These are phyloP conservation scores for Aureobasidium zeae DNA, from an alignment of 2,329 filamentous ascomycete species.

Conservation along the genomic window DNA sequence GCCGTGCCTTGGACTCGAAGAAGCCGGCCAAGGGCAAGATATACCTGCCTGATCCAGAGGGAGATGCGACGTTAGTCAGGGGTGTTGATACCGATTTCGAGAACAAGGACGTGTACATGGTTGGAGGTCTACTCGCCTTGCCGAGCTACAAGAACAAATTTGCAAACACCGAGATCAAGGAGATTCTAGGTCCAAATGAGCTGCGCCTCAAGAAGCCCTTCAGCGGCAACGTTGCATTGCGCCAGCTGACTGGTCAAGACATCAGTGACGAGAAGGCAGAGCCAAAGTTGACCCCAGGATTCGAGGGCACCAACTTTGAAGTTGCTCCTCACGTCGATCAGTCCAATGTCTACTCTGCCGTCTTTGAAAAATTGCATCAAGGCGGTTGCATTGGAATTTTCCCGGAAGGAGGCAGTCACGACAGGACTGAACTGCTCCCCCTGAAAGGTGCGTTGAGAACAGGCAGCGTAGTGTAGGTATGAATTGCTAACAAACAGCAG, in stretches of 20 bases:
- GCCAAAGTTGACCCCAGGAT: constrained; percentile 47
- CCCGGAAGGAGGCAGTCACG: constrained; percentile 91
- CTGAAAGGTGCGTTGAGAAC: constrained; percentile 60
- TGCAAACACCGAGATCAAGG: constrained; percentile 72
- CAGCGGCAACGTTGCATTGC: constrained; percentile 63
- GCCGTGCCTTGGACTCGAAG: constrained; percentile 79
- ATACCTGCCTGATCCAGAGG: constrained; percentile 79
- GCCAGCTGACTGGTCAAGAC: constrained; percentile 72
- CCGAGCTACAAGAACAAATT: constrained; percentile 73
- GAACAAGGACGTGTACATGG: constrained; percentile 57
- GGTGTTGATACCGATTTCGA: constrained; percentile 72
- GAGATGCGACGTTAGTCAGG: constrained; percentile 71
- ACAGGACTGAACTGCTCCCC: constrained; percentile 81
- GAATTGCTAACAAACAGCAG: constrained; percentile 34
- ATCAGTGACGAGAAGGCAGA: constrained; percentile 53
- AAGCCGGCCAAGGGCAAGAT: constrained; percentile 70
- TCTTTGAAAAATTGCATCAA: constrained; percentile 71
- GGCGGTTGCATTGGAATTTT: constrained; percentile 95
- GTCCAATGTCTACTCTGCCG: constrained; percentile 83
- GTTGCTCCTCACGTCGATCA: constrained; percentile 90
- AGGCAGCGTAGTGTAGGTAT: too few species aligned
- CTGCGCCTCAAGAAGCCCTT: constrained; percentile 81
- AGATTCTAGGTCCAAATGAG: constrained; percentile 72
- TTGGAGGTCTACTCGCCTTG: constrained; percentile 76
- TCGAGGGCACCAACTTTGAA: constrained; percentile 73